A percentile compares a stretch with the other conserved stretches of the same genome.
phyloP scores from a whole-genome alignment of 352 stramenopile genomes.

The Globisporangium ultimum region DNA sequence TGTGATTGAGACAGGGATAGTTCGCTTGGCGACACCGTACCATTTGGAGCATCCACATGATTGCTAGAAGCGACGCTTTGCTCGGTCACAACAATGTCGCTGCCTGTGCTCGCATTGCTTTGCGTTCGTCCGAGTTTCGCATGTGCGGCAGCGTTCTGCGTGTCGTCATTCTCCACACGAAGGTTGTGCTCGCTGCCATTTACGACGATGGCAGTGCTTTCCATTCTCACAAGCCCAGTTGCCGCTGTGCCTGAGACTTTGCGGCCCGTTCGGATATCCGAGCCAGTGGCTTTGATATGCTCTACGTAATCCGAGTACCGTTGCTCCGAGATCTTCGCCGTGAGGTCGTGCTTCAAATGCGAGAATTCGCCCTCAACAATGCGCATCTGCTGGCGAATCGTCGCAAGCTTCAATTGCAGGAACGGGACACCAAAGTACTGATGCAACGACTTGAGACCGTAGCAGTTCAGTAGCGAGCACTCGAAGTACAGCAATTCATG shows the following conservation, averaged over 20 bases:
- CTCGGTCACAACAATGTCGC: conserved; percentile 27
- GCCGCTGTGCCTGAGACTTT: conserved; percentile 14
- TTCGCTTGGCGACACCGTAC: neutral
- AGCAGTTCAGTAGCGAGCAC: conserved; percentile 81
- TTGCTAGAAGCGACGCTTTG: neutral
- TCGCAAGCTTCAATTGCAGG: conserved; percentile 75
- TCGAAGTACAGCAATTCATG: conserved; percentile 81
- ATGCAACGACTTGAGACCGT: conserved; percentile 78
- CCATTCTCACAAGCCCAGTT: conserved; percentile 11
- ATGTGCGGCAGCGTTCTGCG: conserved; percentile 5
- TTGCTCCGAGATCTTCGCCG: conserved; percentile 68
- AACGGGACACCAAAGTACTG: conserved; percentile 87
- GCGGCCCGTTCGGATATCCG: conserved; percentile 75
- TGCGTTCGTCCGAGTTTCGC: conserved; percentile 15
- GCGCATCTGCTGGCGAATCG: conserved; percentile 69
- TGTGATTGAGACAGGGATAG: neutral
- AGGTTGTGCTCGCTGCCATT: conserved; percentile 7
- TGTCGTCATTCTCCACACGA: conserved; percentile 1
- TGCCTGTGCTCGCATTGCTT: conserved; percentile 25
- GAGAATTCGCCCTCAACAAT: conserved; percentile 70
- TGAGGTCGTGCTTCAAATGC: conserved; percentile 69
- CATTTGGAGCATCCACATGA: neutral
- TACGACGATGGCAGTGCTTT: conserved; percentile 12
- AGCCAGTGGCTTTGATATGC: conserved; percentile 61
- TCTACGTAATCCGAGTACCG: conserved; percentile 73